Base-by-base conservation (phyloP, 1,284 basidiomycete species). In the Coniophora puteana region DNA sequence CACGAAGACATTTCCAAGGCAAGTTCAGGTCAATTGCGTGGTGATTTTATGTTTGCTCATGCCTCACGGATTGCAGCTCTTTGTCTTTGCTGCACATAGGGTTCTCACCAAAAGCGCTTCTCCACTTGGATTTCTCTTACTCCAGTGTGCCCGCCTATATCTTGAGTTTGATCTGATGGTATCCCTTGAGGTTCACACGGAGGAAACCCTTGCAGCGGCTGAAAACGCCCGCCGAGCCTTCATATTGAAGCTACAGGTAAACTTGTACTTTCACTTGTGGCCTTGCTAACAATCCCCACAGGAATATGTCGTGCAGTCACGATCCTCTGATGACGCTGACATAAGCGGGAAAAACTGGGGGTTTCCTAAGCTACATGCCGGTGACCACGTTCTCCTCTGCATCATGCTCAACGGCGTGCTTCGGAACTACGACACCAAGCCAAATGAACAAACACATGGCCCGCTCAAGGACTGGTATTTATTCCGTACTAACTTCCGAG, bases 401-500 rank as follows among this genome's bases (percentile, higher is more conserved):
- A 53, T 62, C 11, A 27, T 49, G 10, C 28, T 45, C 11, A 59
- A 63, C 40, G 55, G 56, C 14, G 53, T 51, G 3, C 48, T 43
- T 3, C 35, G 40, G 13, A 57, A 54, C n/a, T 57, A 40, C 36
- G 55, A 43, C 38, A 58, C 51, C 2, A 59, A 54, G 45, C 43
- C 41, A 13, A 51, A 50, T 44, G 51, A 56, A 36, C 46, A 50
- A 27, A 48, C 44, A 39, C 51, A 53, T 40, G 31, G 49, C 2
- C 30, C 48, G 4, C 25, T 61, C 12, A 61, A 61, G 33, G 35
- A 46, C 3, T 37, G 39, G 3, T 62, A 61, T 34, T 37, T 48
- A 5, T 14, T 20, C 3, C 42, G 35, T 8, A 55, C 56, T 11
- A 66, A 67, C 38, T 60, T 58, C 40, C 58, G 60, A 39, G 40